Percentiles rank a stretch among this genome's conserved stretches.
These are phyloP conservation scores for Tricladium varicosporioides DNA, from an alignment of 2,329 filamentous ascomycete genomes.

Conservation along the genomic window DNA sequence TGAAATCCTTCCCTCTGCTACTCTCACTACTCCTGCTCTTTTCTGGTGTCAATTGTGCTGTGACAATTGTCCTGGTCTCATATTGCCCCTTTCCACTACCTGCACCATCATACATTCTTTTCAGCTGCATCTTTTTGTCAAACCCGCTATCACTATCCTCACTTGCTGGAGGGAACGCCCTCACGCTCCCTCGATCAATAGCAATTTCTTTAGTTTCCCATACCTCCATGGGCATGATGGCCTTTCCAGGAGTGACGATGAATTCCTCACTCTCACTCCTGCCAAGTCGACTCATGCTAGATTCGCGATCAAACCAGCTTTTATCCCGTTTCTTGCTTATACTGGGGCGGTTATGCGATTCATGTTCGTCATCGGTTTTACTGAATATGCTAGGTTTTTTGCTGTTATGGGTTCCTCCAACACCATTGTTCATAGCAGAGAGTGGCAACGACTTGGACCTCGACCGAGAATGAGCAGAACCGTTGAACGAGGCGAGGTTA, in stretches of 20 bases:
- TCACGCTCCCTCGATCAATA: slow-evolving; percentile 14
- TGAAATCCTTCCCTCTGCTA: no score
- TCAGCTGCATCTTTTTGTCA: no score
- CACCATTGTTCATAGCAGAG: not conserved
- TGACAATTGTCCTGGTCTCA: no score
- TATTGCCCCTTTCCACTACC: no score
- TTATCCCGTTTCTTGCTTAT: not conserved
- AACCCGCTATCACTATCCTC: no score
- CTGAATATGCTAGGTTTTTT: not conserved
- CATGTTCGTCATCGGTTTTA: not conserved
- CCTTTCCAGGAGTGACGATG: slow-evolving; percentile 13
- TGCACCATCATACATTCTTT: no score
- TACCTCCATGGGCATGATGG: slow-evolving; percentile 22
- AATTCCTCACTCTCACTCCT: slow-evolving; percentile 25
- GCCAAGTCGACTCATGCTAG: slow-evolving; percentile 1
- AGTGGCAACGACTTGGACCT: slow-evolving; percentile 13
- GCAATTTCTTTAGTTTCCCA: slow-evolving; percentile 25
- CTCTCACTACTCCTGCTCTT: no score
- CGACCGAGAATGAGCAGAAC: slow-evolving; percentile 4
- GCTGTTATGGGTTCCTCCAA: not conserved
- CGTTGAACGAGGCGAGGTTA: slow-evolving; percentile 27
- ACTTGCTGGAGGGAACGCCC: not conserved
- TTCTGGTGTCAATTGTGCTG: no score
- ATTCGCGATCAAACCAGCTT: slow-evolving; percentile 24
- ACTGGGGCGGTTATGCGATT: not conserved